A percentile compares a stretch with the other conserved stretches of the same genome.
phyloP scores from a whole-genome alignment of 495 filamentous ascomycete genomes.

The Jackrogersella minutella region DNA sequence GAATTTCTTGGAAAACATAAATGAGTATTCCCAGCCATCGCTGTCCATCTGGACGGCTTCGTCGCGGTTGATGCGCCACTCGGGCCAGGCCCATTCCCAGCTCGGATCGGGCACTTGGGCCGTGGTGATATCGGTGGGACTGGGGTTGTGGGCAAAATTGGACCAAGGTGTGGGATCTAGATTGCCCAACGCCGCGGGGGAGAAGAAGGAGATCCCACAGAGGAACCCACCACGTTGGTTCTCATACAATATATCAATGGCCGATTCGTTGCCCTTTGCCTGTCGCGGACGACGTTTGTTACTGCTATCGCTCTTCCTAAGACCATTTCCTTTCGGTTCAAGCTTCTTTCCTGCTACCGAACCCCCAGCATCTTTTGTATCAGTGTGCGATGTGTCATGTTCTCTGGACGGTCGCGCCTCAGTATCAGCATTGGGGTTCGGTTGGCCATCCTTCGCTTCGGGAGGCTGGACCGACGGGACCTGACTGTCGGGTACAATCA shows the following conservation, averaged over 20 bases:
- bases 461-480: conserved; percentile 30
- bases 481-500: conserved; percentile 33
- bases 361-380: background rate
- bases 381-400: conserved; percentile 15
- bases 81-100: conserved; percentile 96
- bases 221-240: conserved; percentile 87
- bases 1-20: conserved; percentile 78
- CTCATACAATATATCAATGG: conserved; percentile 91
- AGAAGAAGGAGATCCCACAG: conserved; percentile 90
- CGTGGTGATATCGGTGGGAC: conserved; percentile 85
- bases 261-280: conserved; percentile 56
- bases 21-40: conserved; percentile 95
- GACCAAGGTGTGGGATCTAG: conserved; percentile 90
- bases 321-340: conserved; percentile 1
- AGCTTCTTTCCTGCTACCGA: conserved; percentile 13
- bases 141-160: conserved; percentile 72
- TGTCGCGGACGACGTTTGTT: conserved; percentile 8
- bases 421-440: conserved; percentile 6
- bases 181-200: conserved; percentile 81
- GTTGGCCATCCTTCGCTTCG: conserved; percentile 12
- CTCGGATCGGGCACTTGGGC: conserved; percentile 93
- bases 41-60: conserved; percentile 77
- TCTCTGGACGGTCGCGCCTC: conserved; percentile 30
- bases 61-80: conserved; percentile 93
- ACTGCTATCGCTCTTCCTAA: background rate